Evolutionary conservation across 371 early-diverging fungal genomes (phyloP), one percentile per base, ranked within the genome.

Genomic region (Apophysomyces sp.): DNA sequence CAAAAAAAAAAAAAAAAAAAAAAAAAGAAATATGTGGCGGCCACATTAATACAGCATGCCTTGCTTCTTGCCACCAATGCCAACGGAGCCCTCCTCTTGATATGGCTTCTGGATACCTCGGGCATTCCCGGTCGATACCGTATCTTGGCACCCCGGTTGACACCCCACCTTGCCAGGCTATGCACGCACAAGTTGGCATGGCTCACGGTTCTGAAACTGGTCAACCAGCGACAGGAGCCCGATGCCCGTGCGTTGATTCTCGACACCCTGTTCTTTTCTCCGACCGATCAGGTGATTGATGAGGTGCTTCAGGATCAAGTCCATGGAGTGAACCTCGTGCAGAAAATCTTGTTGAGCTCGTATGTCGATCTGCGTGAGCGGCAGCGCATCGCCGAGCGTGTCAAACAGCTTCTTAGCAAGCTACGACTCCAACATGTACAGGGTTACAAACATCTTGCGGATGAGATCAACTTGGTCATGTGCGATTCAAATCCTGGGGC

Each of bases 41-140:
- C 90, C 11, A 89, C 97, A 12, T 83, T 98, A 63, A 88, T 94
- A 27, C 90, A 90, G 62, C 88, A 95, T 65, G 91, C 92, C 1
- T 78, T 92, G 26, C 74, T 88, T 9, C 73, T 98, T 39, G 86
- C 90, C 1, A 94, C 91, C 52, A 94, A 96, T 71, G 84, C 95
- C n/a, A 97, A 98, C 66, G 98, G 98, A 27, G 87, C 91, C 15
- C 78, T 98, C 64, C 80, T 98, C 67, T 66, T 98, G 34, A 94
- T 91, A 16, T 98, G 98, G 98, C 74, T 98, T 32, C 67, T 96
- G 61, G 98, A 98, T 60, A 87, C 92, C 26, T 94, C 94, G 4
- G 79, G 80, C 5, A 79, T 97, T 29, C 82, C 92, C 0, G 97
- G 97, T 24, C 82, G 97, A 0, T 95, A 90, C 74, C 82, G 90